Evolutionary conservation across 2,329 filamentous ascomycete genomes (phyloP).

Genomic region (Exophiala oligosperma): DNA sequence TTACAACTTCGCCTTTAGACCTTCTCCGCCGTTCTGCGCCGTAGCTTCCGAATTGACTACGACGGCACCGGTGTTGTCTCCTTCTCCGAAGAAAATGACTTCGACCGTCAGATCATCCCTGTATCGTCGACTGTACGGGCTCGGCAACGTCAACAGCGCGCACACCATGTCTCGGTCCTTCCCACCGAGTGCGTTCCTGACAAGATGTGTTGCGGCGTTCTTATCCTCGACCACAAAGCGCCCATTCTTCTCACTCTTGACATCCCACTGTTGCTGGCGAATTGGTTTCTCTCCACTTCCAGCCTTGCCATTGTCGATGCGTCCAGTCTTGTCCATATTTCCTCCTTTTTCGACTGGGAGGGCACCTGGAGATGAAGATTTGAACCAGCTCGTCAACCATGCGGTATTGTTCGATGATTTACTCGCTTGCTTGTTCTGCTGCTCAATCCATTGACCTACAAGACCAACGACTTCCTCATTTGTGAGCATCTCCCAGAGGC

Average conservation of each 20-base stretch:
- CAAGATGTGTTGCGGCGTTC: conserved; percentile 93
- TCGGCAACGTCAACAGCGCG: conserved; percentile 84
- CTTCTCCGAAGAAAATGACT: conserved; percentile 96
- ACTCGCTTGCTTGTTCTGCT: conserved; percentile 52
- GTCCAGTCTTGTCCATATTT: conserved; percentile 60
- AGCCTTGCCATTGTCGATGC: conserved; percentile 16
- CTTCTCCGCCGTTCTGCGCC: conserved; percentile 51
- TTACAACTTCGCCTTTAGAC: conserved; percentile 50
- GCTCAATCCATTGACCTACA: conserved; percentile 95
- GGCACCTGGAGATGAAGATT: conserved; percentile 45
- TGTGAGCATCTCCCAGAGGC: conserved; percentile 98
- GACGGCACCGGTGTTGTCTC: conserved; percentile 72
- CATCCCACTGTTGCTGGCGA: conserved; percentile 86
- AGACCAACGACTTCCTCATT: conserved; percentile 97
- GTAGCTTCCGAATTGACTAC: conserved; percentile 85
- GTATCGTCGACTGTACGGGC: conserved; percentile 88
- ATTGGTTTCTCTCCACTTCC: conserved; percentile 60
- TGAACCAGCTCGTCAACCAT: conserved; percentile 65
- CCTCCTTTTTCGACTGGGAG: conserved; percentile 74
- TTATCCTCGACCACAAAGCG: conserved; percentile 94
- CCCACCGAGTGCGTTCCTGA: conserved; percentile 91
- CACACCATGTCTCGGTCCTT: conserved; percentile 92
- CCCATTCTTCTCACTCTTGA: conserved; percentile 61
- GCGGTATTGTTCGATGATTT: conserved; percentile 48
- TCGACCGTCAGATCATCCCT: conserved; percentile 95